Percentiles rank a stretch among this genome's conserved stretches.
Conservation (phyloP, 2,329 filamentous ascomycete species). For the Colletotrichum spaethianum region DNA sequence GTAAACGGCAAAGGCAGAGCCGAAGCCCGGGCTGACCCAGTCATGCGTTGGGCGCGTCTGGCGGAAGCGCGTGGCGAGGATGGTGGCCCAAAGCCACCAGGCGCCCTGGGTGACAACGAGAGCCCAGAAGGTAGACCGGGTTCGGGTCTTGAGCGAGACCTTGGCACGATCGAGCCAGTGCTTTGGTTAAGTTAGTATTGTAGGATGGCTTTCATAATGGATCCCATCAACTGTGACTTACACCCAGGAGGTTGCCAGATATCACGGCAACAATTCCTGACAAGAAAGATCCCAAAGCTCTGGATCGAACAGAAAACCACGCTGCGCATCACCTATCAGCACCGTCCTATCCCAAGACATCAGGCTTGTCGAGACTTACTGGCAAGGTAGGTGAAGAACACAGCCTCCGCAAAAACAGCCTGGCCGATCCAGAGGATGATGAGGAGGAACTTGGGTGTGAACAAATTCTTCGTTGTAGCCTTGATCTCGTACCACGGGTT, state of each 20-base stretch:
- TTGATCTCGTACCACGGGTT: slow-evolving; percentile 72
- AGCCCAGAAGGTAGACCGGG: slow-evolving; percentile 67
- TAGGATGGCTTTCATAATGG: not conserved
- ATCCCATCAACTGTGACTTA: slow-evolving; percentile 48
- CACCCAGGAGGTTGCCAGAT: slow-evolving; percentile 75
- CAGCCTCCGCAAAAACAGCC: slow-evolving; percentile 78
- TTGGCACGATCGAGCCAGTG: slow-evolving; percentile 71
- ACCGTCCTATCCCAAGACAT: slow-evolving; percentile 35
- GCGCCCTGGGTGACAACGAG: slow-evolving; percentile 73
- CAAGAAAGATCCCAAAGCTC: slow-evolving; percentile 79
- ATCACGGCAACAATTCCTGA: slow-evolving; percentile 77
- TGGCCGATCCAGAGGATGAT: slow-evolving; percentile 79
- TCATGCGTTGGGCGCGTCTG: slow-evolving; percentile 73
- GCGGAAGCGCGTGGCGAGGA: slow-evolving; percentile 74
- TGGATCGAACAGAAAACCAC: slow-evolving; percentile 79
- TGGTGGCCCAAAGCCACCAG: slow-evolving; percentile 81
- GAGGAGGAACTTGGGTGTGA: slow-evolving; percentile 73
- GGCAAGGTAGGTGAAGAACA: slow-evolving; percentile 79
- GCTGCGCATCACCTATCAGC: slow-evolving; percentile 51
- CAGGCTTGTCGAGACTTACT: slow-evolving; percentile 47
- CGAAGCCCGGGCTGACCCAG: slow-evolving; percentile 76
- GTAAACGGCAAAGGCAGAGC: slow-evolving; percentile 76
- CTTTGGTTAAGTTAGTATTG: slow-evolving; percentile 46
- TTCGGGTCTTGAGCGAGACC: slow-evolving; percentile 67
- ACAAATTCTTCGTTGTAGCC: slow-evolving; percentile 70